Evolutionary conservation across 2,329 filamentous ascomycete genomes (phyloP).

Genomic region (Neoscytalidium dimidiatum): DNA sequence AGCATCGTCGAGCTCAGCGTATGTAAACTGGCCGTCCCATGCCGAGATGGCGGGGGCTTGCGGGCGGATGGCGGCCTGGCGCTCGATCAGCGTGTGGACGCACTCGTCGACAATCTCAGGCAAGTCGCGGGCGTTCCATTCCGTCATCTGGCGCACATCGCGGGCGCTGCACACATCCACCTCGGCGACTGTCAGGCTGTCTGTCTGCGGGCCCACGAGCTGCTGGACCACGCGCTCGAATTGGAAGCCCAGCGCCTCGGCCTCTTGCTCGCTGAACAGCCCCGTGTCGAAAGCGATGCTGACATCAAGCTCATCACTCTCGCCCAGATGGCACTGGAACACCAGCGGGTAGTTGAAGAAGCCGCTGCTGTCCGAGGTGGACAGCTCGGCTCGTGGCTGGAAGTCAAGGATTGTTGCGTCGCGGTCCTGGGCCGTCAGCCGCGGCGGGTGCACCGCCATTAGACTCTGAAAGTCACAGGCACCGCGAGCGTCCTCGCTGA

Average conservation of each 20-base stretch:
- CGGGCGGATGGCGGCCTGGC: constrained; percentile 41
- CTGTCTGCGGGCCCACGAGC: background rate
- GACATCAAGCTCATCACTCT: background rate
- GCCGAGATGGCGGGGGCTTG: constrained; percentile 48
- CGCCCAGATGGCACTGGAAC: background rate
- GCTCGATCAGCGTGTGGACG: constrained; percentile 50
- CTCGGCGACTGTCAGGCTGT: background rate
- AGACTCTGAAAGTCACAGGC: constrained; percentile 56
- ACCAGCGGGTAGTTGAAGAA: constrained; percentile 1
- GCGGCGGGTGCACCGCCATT: constrained; percentile 49
- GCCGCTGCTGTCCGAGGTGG: background rate
- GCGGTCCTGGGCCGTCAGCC: background rate
- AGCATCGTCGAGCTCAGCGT: constrained; percentile 44
- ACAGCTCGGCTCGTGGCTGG: background rate
- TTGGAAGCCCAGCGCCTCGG: constrained; percentile 1
- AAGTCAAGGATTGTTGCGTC: background rate
- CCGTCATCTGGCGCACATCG: background rate
- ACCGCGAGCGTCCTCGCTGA: constrained; percentile 52
- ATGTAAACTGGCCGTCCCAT: constrained; percentile 54
- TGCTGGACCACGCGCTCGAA: constrained; percentile 11
- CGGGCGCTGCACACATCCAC: background rate
- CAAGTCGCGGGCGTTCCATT: background rate
- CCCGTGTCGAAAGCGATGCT: background rate
- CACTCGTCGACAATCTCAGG: constrained; percentile 37
- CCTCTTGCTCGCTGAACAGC: background rate